These are phyloP conservation scores for Ascodesmis nigricans DNA, from an alignment of 495 filamentous ascomycete species.

Conservation along the genomic window DNA sequence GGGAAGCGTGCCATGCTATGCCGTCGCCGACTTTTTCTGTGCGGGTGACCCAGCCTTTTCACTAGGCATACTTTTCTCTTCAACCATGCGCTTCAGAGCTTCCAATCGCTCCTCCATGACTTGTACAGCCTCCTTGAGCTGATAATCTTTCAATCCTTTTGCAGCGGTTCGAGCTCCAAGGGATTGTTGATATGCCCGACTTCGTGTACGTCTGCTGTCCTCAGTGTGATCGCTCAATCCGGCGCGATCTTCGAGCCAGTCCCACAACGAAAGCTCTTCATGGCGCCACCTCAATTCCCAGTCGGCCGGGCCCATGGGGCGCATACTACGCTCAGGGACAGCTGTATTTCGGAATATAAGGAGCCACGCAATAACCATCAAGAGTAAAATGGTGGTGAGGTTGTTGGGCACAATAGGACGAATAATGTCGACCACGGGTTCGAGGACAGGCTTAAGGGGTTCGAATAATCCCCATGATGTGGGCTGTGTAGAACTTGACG, in stretches of 20 bases:
- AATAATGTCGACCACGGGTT: conserved; percentile 48
- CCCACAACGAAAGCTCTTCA: conserved; percentile 85
- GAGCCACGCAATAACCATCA: conserved; percentile 33
- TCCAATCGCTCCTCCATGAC: conserved; percentile 66
- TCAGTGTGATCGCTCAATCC: too few species aligned
- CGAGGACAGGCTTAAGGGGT: conserved; percentile 44
- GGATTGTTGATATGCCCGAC: background rate
- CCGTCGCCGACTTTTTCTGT: too few species aligned
- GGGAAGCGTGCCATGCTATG: too few species aligned
- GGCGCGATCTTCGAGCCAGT: conserved; percentile 80
- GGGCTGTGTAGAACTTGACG: conserved; percentile 22
- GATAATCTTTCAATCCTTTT: conserved; percentile 50
- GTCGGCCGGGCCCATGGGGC: conserved; percentile 18
- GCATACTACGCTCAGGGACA: conserved; percentile 3
- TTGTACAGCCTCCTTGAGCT: conserved; percentile 64
- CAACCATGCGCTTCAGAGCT: conserved; percentile 49
- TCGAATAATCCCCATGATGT: conserved; percentile 64
- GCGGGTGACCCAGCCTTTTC: too few species aligned
- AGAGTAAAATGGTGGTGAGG: conserved; percentile 34
- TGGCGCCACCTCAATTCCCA: conserved; percentile 86
- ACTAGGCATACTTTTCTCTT: conserved; percentile 28
- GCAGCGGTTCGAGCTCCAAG: conserved; percentile 4
- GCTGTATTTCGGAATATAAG: too few species aligned
- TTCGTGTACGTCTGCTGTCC: conserved; percentile 3
- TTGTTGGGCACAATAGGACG: conserved; percentile 49